Evolutionary conservation across 2,329 filamentous ascomycete species (phyloP).

Genomic region (Arthrobotrys musiformis): DNA sequence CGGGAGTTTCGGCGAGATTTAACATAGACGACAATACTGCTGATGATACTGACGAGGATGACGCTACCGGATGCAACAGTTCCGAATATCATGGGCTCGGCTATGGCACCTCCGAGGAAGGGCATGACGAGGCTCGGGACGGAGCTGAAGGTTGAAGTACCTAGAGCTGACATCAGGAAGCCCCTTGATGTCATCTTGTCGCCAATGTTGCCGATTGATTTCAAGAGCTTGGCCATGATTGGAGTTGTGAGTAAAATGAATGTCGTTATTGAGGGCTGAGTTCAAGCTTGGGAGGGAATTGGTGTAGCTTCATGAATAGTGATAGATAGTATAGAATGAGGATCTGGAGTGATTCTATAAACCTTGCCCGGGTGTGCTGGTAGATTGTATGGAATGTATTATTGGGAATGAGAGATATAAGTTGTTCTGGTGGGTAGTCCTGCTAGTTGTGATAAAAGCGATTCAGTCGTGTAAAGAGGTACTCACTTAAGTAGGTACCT

Average conservation of each 20-base stretch:
- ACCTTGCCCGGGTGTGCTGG: too few species aligned
- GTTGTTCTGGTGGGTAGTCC: too few species aligned
- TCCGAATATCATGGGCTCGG: background rate
- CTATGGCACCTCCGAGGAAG: background rate
- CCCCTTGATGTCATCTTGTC: conserved; percentile 8
- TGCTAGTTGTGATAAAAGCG: too few species aligned
- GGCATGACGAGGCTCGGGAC: background rate
- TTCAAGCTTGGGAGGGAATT: background rate
- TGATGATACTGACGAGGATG: background rate
- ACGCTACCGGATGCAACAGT: conserved; percentile 3
- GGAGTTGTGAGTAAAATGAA: background rate
- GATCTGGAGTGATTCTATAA: too few species aligned
- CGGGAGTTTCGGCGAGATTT: conserved; percentile 47
- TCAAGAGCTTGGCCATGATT: background rate
- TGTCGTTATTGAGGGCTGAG: background rate
- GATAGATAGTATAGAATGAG: background rate
- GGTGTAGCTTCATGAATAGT: background rate
- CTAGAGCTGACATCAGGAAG: conserved; percentile 11
- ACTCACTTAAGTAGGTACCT: too few species aligned
- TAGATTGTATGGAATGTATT: too few species aligned
- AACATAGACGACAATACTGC: conserved; percentile 34
- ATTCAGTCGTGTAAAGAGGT: too few species aligned
- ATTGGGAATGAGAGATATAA: too few species aligned
- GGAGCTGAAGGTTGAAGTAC: background rate
- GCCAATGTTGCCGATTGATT: background rate